Evolutionary conservation across 495 filamentous ascomycete genomes (phyloP), one percentile per base, ranked within the genome.

Genomic region (Aspergillus carlsbadensis): DNA sequence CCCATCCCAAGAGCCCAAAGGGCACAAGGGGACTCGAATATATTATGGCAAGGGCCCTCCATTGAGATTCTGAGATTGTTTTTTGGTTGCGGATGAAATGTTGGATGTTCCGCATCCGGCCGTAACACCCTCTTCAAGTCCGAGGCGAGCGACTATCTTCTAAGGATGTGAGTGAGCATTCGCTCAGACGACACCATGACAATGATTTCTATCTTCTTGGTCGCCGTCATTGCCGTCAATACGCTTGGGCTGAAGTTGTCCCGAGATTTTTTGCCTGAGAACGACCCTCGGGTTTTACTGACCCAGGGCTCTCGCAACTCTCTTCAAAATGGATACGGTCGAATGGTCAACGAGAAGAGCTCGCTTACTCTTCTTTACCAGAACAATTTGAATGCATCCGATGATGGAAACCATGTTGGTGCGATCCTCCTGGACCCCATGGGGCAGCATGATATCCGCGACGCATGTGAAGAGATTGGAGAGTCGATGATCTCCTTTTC

Each of bases 301-400:
- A 6, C 10, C 33, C 34, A 51, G 47, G 18, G 17, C 33, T 35
- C 43, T 13, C 36, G 41, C 6, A 36, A 39, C 20, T 13, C 37
- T 24, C 20, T 10, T 2, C 47, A 31, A 2, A 34, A 8, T 15
- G 34, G 15, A 10, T 51, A 57, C 20, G 6, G 36, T 11, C 59
- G 29, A 4, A 24, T 51, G 40, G 62, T 50, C 40, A 79, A 77
- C 55, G 58, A 65, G 11, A 56, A 65, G 33, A 70, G 68, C 0
- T 79, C 76, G 14, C 57, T 78, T 35, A 76, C 73, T 6, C 58
- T 78, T 4, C 51, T 78, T 6, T 78, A 75, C 40, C 76, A 79
- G 56, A 79, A 79, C 62, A 78, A 78, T 51, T 59, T 79, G 14
- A 79, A 79, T 54, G 56, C 61, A n/a, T 69, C 70, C 8, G 76